These are phyloP conservation scores for Ophiosphaerella korrae DNA, from an alignment of 2,329 filamentous ascomycete species.

Conservation along the genomic window DNA sequence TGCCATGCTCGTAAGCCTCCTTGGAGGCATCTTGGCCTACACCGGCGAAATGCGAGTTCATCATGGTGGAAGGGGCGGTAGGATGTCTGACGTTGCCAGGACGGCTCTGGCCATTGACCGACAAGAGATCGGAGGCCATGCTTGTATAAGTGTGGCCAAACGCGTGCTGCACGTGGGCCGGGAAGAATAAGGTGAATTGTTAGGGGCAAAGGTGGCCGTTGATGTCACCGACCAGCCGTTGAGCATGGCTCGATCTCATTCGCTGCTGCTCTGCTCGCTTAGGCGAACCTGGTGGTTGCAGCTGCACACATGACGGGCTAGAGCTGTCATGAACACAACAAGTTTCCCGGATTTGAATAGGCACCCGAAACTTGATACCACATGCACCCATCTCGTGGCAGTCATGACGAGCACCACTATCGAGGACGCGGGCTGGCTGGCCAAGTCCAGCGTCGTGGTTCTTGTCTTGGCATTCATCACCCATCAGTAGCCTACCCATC, in stretches of 20 bases:
- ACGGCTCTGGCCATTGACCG: constrained; percentile 44
- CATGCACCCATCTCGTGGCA: constrained; percentile 6
- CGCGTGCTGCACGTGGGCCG: constrained; percentile 33
- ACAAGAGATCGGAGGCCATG: constrained; percentile 39
- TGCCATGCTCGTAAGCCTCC: constrained; percentile 83
- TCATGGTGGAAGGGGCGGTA: constrained; percentile 53
- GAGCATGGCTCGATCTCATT: constrained; percentile 30
- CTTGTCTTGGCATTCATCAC: neutral
- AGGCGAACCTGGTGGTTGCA: constrained; percentile 28
- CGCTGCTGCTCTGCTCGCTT: constrained; percentile 39
- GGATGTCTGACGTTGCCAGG: constrained; percentile 47
- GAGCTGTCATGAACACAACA: constrained; percentile 25
- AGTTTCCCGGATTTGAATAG: constrained; percentile 3
- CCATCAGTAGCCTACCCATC: constrained; percentile 10
- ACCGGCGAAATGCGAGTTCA: constrained; percentile 83
- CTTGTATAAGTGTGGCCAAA: constrained; percentile 23
- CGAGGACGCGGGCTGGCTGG: neutral
- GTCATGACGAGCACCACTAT: neutral
- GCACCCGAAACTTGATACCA: constrained; percentile 2
- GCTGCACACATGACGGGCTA: constrained; percentile 33
- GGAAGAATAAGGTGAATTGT: constrained; percentile 40
- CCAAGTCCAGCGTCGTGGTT: neutral
- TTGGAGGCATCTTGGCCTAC: constrained; percentile 67
- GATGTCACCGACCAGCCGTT: constrained; percentile 43
- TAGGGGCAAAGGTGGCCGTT: constrained; percentile 38